Base-by-base conservation (phyloP, 768 basidiomycete species). In the Lanmaoa pseudosensibilis region DNA sequence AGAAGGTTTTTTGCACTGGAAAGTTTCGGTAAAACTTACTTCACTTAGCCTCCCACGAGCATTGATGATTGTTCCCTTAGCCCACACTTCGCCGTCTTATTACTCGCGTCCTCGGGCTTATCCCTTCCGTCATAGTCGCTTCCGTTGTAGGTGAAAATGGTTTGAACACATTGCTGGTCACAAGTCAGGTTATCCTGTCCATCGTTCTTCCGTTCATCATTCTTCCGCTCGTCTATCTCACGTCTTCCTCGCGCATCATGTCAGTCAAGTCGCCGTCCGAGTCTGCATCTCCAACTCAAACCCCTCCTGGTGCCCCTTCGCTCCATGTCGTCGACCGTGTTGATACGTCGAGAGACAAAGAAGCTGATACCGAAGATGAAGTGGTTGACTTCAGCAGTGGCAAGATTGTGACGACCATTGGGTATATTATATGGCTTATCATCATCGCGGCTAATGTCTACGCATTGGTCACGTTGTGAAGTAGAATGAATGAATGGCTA, bases 1-100 rank as follows among this genome's bases (percentile, higher is more conserved):
- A 0, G 94, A 97, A 72, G 94, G 94, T 0, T 94, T 94, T 72
- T 78, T 96, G 52, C 84, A 83, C 50, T 96, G 93, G 93, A 81
- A 84, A 45, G 82, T 92, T 36, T 89, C 90, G 60, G 88, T 90
- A 65, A 45, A 66, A 36, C 21, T 45, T 16, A 27, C 25, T 33
- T n/a, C n/a, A 18, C 33, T 58, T 66, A 16, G 44, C 66, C 27
- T 43, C 68, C 10, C 40, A 67, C 55, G 68, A 67, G 15, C 61
- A 72, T 21, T 65, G 68, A 38, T 69, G 73, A 50, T 64, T 65
- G 7, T 41, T 40, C 18, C 36, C 4, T 12, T 51, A 92, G 90
- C 86, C 90, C 38, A 73, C 86, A 34, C 64, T 91, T 36, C 85
- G 95, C 7, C 85, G 95, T n/a, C 73, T 95, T 3, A 59, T 91